These are phyloP conservation scores for Corniculantispora saksenae DNA, from an alignment of 2,329 filamentous ascomycete genomes.

Conservation along the genomic window DNA sequence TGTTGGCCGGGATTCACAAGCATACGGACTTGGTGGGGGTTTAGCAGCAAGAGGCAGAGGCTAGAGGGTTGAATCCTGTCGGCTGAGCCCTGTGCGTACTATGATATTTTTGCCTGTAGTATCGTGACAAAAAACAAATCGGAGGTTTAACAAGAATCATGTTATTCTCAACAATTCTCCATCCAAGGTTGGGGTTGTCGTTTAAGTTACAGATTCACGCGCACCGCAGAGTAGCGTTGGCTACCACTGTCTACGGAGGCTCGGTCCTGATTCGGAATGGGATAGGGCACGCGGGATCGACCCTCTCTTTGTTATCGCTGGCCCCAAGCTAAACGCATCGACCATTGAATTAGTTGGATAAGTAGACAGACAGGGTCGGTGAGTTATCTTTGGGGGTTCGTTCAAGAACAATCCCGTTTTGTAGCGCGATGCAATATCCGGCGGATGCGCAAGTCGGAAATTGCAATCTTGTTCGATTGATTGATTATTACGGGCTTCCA, in stretches of 20 bases:
- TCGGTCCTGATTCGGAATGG: conserved; percentile 1
- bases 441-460: background rate
- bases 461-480: background rate
- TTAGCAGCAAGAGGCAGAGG: background rate
- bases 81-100: background rate
- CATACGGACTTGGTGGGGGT: background rate
- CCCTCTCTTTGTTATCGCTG: background rate
- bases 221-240: background rate
- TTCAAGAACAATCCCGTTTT: too few relatives aligned
- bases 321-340: background rate
- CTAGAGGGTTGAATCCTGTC: background rate
- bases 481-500: background rate
- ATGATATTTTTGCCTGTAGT: too few relatives aligned
- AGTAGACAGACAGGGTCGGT: background rate
- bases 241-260: background rate
- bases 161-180: background rate
- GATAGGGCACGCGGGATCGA: conserved; percentile 6
- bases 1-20: background rate
- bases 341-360: background rate
- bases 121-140: background rate
- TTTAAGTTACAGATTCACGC: background rate
- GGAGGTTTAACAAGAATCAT: background rate
- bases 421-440: background rate
- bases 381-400: too few relatives aligned
- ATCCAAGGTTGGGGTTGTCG: background rate